Evolutionary conservation across 2,329 filamentous ascomycete genomes (phyloP), one percentile per base, ranked within the genome.

Genomic region (Claviceps sp.): DNA sequence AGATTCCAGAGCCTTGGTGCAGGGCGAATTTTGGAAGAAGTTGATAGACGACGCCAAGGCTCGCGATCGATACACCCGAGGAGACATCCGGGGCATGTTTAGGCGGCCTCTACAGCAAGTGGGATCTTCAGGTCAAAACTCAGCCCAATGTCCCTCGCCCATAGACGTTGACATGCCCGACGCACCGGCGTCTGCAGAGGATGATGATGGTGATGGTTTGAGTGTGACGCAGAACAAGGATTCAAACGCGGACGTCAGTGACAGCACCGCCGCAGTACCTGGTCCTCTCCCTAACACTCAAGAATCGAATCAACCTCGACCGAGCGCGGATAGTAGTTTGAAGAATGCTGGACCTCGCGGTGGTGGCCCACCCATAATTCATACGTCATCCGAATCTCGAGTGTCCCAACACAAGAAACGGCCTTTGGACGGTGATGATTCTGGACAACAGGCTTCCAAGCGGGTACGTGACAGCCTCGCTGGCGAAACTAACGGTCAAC

Each of bases 21-120:
- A 94, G 62, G 93, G 93, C 54, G 81, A 93, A 62, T 96, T 88
- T 68, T 98, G 94, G 93, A 82, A 78, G 55, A 84, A 83, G 56
- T 76, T 98, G 44, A 88, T 98, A 50, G 78, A 85, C 37, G 86
- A 98, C 68, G 86, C 93, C 5, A 82, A 82, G 60, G 66, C 70
- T 20, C 80, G 93, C 61, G 78, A 86, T 55, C 73, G 83, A 9
- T 95, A 93, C 65, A 95, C 87, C 0, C 76, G 79, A 43, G 90
- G 78, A 5, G 71, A 80, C 52, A 68, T 81, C 47, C 50, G 79
- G 49, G 63, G 65, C 17, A 66, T 77, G 64, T 70, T 81, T 34
- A 67, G 69, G 34, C 71, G 62, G 50, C 70, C 73, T 1, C 66
- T 73, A 1, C 63, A 65, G 50, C 66, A 63, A 55, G 62, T 70